A percentile compares a stretch with the other conserved stretches of the same genome.
These are phyloP conservation scores for Coemansia sp. DNA, from an alignment of 192 early-diverging fungal species.

Conservation along the genomic window DNA sequence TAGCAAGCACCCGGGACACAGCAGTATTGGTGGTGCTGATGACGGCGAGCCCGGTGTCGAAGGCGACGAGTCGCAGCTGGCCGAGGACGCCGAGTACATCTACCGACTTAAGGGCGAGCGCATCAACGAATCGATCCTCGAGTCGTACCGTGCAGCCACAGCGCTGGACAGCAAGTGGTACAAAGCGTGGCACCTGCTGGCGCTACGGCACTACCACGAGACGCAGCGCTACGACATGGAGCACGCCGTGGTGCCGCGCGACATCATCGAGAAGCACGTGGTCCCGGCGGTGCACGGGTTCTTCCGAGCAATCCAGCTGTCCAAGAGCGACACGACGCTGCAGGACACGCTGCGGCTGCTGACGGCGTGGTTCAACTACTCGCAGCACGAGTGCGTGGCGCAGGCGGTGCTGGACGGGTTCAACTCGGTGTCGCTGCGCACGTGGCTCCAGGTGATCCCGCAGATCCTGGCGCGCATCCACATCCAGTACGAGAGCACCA, in stretches of 20 bases:
- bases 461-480: slow-evolving; percentile 97
- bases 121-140: slow-evolving; percentile 63
- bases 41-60: slow-evolving; percentile 11
- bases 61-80: neutral
- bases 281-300: slow-evolving; percentile 93
- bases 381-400: slow-evolving; percentile 85
- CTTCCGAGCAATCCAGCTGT: slow-evolving; percentile 90
- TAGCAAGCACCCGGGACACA: neutral
- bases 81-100: slow-evolving; percentile 16
- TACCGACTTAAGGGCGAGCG: slow-evolving; percentile 30
- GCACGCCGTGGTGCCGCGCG: slow-evolving; percentile 55
- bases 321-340: slow-evolving; percentile 78
- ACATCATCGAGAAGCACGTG: slow-evolving; percentile 57
- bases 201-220: slow-evolving; percentile 85
- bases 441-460: slow-evolving; percentile 98
- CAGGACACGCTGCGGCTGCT: slow-evolving; percentile 94
- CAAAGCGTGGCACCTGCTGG: slow-evolving; percentile 99
- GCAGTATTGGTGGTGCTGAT: slow-evolving; percentile 3
- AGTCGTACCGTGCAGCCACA: slow-evolving; percentile 84
- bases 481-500: slow-evolving; percentile 73
- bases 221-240: slow-evolving; percentile 77
- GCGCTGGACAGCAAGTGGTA: slow-evolving; percentile 93
- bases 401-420: slow-evolving; percentile 83
- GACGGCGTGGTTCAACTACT: slow-evolving; percentile 97
- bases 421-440: slow-evolving; percentile 81